Base-by-base conservation (phyloP, 805 yeast species). In the Spathaspora passalidarum region DNA sequence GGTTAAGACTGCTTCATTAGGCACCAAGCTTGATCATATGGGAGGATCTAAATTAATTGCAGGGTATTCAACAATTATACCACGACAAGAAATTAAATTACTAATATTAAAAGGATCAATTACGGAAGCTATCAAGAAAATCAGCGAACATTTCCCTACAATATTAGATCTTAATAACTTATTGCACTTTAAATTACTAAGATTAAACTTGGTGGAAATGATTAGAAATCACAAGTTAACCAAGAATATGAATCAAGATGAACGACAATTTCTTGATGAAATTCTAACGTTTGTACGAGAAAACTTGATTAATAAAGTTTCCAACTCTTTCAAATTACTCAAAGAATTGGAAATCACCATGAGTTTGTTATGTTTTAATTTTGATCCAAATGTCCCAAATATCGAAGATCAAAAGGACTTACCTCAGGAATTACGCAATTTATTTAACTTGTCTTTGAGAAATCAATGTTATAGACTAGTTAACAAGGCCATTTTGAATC, bases 201-300 rank as follows among this genome's bases (percentile, higher is more conserved):
- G 91, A 42, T 68, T 89, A 51, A 85, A 84, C 55, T 69, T 91
- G 52, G 82, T 89, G 32, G 97, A 91, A 63, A 81, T 86, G 80
- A 88, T 90, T 32, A 66, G 92, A 32, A 59, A 59, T n/a, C 80
- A 81, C 25, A 62, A 61, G 39, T 44, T 59, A 5, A 41, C 38
- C 19, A 48, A 50, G 21, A 42, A 46, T 17, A 47, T 44, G 18
- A 43, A 52, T 40, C 60, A 55, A 5, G 62, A 62, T 38, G 80
- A 79, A 32, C 69, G 73, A 45, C 59, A 62, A 21, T 85, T 84
- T 51, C 71, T 85, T 36, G 62, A 76, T 45, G 70, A 65, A 13
- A 73, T 85, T 2, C 73, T 86, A 17, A 59, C 66, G 7, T 85
- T 85, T 63, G 83, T 86, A 7, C 73, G 82, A 49, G 78, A 75